A percentile compares a stretch with the other conserved stretches of the same genome.
These are phyloP conservation scores for Penicillium hordei DNA, from an alignment of 2,329 filamentous ascomycete species.

Conservation along the genomic window DNA sequence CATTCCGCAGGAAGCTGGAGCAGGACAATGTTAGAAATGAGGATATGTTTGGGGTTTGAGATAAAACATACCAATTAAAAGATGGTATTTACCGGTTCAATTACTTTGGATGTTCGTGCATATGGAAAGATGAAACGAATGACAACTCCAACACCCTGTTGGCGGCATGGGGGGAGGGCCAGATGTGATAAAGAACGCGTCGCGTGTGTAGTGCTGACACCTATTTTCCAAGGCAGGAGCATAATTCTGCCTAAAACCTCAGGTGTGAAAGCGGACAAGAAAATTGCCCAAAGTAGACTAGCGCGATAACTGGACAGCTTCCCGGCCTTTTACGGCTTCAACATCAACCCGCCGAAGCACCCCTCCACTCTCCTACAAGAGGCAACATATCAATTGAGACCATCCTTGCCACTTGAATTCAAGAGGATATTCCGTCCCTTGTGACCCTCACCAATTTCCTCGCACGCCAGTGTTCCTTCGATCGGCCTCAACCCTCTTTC, in stretches of 20 bases:
- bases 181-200: slow-evolving; percentile 31
- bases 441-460: background rate
- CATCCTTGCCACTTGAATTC: slow-evolving; percentile 10
- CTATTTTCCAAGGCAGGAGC: slow-evolving; percentile 21
- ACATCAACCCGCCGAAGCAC: slow-evolving; percentile 35
- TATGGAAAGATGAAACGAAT: slow-evolving; percentile 13
- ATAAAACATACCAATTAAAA: background rate
- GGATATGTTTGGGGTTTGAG: background rate
- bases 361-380: slow-evolving; percentile 30
- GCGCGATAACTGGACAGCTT: slow-evolving; percentile 30
- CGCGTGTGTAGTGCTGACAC: slow-evolving; percentile 30
- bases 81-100: background rate
- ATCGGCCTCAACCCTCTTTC: slow-evolving; percentile 14
- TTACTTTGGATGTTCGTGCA: background rate
- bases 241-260: slow-evolving; percentile 16
- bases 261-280: slow-evolving; percentile 30
- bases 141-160: slow-evolving; percentile 17
- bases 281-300: slow-evolving; percentile 32
- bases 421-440: slow-evolving; percentile 18
- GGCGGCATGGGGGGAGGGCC: slow-evolving; percentile 6
- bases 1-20: slow-evolving; percentile 26
- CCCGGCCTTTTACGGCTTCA: slow-evolving; percentile 43
- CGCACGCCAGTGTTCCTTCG: slow-evolving; percentile 6
- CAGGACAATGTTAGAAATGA: slow-evolving; percentile 16
- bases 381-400: slow-evolving; percentile 31